Evolutionary conservation across 108 stramenopile genomes (phyloP), one percentile per base, ranked within the genome.

Genomic region (Pseudonitzschia pungens): DNA sequence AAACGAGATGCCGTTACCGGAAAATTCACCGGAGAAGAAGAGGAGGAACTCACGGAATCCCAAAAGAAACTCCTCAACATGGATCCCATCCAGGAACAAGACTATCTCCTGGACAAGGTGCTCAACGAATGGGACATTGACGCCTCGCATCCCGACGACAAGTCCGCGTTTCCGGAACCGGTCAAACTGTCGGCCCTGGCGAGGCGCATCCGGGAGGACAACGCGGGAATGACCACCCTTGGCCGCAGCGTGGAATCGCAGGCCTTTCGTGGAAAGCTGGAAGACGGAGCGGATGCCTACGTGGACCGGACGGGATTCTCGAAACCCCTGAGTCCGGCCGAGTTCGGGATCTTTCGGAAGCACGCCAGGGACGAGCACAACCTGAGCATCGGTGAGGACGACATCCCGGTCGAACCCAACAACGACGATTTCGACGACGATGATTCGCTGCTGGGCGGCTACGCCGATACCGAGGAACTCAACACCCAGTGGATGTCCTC

Each of bases 1-100:
- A 77, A 89, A 20, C 87, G 93, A 7, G 93, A 94, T 76, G 63
- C 86, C 11, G 75, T 81, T 41, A 91, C 93, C 14, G 93, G 93
- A 27, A 88, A 88, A 68, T 87, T 91, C 70, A 94, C 90, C 0
- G 83, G 87, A 21, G 81, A 84, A 52, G 71, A 86, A 27, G 81
- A 83, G 41, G 70, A 76, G 22, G 90, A 91, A 78, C 60, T 91
- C 7, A 80, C 84, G 0, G 68, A 58, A 18, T 65, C 74, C 27
- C 86, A 90, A 29, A 52, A 69, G n/a, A 72, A 78, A 28, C 44
- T 91, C 24, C 68, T 94, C 26, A 81, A 81, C 21, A 76, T 87
- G 77, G 87, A 88, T 45, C 71, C 81, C 2, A 55, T 83, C 32
- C 66, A 79, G 53, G 82, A 82, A 59, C 74, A 86, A 21, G 60